Evolutionary conservation across 2,329 filamentous ascomycete species (phyloP).

Genomic region (Mollisiaceae sp.): DNA sequence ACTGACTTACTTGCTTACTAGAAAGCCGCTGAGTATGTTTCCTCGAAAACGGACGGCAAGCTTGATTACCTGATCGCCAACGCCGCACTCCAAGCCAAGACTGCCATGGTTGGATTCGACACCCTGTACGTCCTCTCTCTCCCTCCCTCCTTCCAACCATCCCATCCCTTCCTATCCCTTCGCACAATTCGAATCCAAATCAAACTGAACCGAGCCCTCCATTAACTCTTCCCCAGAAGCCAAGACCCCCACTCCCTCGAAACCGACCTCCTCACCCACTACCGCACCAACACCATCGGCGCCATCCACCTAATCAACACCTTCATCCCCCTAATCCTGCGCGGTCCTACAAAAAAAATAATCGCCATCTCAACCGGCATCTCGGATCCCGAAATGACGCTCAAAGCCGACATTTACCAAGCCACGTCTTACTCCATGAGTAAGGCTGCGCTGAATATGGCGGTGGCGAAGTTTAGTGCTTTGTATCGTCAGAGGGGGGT

Average conservation of each 20-base stretch:
- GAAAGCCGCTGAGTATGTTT: constrained; percentile 34
- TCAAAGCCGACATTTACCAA: constrained; percentile 45
- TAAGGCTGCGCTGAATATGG: constrained; percentile 59
- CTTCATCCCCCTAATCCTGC: constrained; percentile 57
- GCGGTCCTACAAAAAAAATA: constrained; percentile 58
- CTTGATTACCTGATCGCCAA: constrained; percentile 61
- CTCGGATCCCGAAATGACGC: constrained; percentile 52
- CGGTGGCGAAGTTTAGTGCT: constrained; percentile 57
- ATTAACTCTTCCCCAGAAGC: constrained; percentile 30
- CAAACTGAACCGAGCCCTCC: no score
- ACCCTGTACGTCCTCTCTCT: constrained; percentile 47
- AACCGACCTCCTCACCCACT: constrained; percentile 42
- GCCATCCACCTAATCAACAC: constrained; percentile 58
- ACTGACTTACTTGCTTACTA: no score
- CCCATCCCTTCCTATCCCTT: no score
- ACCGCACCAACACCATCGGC: constrained; percentile 56
- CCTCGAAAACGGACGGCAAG: constrained; percentile 45
- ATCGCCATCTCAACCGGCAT: constrained; percentile 54
- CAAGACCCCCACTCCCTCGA: constrained; percentile 43
- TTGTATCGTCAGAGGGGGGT: constrained; percentile 56
- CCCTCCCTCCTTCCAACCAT: no score
- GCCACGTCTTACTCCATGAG: constrained; percentile 51
- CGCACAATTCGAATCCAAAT: no score
- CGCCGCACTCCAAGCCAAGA: constrained; percentile 45
- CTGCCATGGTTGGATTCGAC: constrained; percentile 44